Evolutionary conservation across 257 asterid genomes (phyloP).

Genomic region (Thymus mandschuricus): DNA sequence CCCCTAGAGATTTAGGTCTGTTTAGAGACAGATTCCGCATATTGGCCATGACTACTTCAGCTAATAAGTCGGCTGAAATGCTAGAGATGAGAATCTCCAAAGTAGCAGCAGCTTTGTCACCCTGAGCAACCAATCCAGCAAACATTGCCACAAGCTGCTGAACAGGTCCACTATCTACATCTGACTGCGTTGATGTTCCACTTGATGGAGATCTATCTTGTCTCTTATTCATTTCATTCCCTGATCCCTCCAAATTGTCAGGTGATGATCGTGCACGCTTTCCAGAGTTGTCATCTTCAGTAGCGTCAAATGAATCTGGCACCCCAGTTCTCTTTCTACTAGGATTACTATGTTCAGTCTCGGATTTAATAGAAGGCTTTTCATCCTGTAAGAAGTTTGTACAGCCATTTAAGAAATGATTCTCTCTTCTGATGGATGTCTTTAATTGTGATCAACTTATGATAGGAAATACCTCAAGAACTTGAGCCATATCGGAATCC

Average conservation of each 20-base stretch:
- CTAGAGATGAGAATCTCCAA: conserved; percentile 93
- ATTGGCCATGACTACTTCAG: conserved; percentile 93
- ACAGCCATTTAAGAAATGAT: conserved; percentile 24
- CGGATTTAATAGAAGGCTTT: conserved; percentile 48
- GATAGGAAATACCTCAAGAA: conserved; percentile 42
- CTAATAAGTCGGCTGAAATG: conserved; percentile 93
- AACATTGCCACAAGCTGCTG: conserved; percentile 98
- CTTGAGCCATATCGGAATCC: conserved; percentile 47
- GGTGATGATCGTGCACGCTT: conserved; percentile 69
- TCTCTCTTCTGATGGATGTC: conserved; percentile 23
- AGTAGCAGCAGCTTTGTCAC: conserved; percentile 81
- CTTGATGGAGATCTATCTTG: conserved; percentile 46
- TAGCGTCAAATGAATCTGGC: conserved; percentile 43
- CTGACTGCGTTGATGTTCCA: conserved; percentile 47
- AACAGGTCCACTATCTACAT: conserved; percentile 76
- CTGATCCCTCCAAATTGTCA: conserved; percentile 49
- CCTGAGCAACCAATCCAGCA: conserved; percentile 91
- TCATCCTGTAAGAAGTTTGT: conserved; percentile 61
- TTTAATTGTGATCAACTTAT: conserved; percentile 30
- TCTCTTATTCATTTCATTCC: conserved; percentile 47
- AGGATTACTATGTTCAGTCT: conserved; percentile 39
- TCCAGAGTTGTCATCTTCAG: conserved; percentile 59
- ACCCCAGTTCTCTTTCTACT: conserved; percentile 71
- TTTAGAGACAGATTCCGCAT: conserved; percentile 73
- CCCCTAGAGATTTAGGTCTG: conserved; percentile 56